phyloP scores from a whole-genome alignment of 345 rosid genomes.

The Gossypium sturtianum region DNA sequence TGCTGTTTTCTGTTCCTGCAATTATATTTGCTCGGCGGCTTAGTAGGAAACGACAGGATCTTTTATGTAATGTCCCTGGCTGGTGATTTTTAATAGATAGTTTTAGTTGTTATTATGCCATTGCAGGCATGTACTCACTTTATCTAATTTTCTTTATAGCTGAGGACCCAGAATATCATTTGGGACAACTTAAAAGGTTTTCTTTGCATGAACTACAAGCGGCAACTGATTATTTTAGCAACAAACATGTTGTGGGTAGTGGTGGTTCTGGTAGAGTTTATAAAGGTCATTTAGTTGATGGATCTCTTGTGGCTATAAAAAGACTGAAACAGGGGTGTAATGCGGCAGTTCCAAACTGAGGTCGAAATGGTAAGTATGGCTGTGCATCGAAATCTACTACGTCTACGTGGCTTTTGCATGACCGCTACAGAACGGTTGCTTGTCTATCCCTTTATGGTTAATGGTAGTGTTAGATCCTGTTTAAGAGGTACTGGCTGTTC shows the following conservation, averaged over 20 bases:
- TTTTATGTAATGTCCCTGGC: conserved; percentile 97
- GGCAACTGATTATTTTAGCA: conserved; percentile 78
- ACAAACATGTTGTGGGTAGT: conserved; percentile 64
- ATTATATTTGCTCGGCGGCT: conserved; percentile 73
- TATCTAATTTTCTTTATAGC: conserved; percentile 40
- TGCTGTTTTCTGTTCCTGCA: conserved; percentile 90
- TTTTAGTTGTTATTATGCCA: conserved; percentile 5
- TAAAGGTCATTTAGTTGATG: conserved; percentile 78
- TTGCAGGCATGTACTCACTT: conserved; percentile 1
- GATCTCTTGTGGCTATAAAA: conserved; percentile 79
- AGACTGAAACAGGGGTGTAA: conserved; percentile 83
- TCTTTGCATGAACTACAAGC: conserved; percentile 78
- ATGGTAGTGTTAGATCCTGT: conserved; percentile 97
- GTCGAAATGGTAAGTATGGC: conserved; percentile 96
- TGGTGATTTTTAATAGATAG: conserved; percentile 19
- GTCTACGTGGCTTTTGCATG: conserved; percentile 92
- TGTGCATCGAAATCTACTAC: conserved; percentile 80
- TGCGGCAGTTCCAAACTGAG: conserved; percentile 87
- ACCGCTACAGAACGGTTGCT: conserved; percentile 86
- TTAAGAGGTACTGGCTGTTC: conserved; percentile 55
- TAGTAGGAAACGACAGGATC: conserved; percentile 71
- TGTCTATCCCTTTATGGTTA: conserved; percentile 80
- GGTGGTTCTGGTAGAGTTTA: conserved; percentile 95
- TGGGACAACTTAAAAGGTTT: conserved; percentile 89
- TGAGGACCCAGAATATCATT: conserved; percentile 90